phyloP scores from a whole-genome alignment of 2,329 filamentous ascomycete species.

The Colletotrichum godetiae region DNA sequence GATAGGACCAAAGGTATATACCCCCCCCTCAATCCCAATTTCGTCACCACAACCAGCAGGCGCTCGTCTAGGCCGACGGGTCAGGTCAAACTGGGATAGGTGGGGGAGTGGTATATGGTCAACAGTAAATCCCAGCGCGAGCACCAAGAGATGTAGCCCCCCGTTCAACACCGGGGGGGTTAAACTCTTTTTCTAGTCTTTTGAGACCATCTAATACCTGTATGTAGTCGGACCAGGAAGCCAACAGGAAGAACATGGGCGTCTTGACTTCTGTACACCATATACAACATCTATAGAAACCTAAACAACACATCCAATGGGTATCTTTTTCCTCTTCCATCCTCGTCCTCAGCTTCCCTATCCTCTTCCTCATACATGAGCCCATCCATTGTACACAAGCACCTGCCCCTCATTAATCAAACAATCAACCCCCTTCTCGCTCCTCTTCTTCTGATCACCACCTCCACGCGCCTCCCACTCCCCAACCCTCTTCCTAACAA shows the following conservation, averaged over 20 bases:
- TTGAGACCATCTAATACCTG: too few species aligned
- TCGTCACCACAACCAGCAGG: too few species aligned
- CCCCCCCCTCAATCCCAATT: too few species aligned
- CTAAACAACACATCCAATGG: not conserved
- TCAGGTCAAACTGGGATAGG: not conserved
- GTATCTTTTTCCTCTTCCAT: constrained; percentile 4
- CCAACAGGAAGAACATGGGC: too few species aligned
- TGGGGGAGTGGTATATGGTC: too few species aligned
- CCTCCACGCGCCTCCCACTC: constrained; percentile 50
- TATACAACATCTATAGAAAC: not conserved
- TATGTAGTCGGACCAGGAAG: too few species aligned
- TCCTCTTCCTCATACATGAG: constrained; percentile 57
- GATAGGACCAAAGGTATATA: too few species aligned
- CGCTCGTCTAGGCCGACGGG: too few species aligned
- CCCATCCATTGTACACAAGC: constrained; percentile 67
- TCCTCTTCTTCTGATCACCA: constrained; percentile 39
- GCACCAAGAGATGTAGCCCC: too few species aligned
- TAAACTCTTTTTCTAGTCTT: too few species aligned
- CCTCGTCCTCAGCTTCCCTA: not conserved
- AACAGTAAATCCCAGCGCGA: too few species aligned
- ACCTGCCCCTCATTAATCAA: constrained; percentile 73
- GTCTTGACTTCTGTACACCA: not conserved
- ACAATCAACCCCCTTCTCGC: constrained; percentile 62
- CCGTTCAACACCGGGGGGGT: too few species aligned
- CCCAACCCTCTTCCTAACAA: constrained; percentile 50